phyloP scores from a whole-genome alignment of 805 yeast genomes.

The Monosporozyma siamensis region DNA sequence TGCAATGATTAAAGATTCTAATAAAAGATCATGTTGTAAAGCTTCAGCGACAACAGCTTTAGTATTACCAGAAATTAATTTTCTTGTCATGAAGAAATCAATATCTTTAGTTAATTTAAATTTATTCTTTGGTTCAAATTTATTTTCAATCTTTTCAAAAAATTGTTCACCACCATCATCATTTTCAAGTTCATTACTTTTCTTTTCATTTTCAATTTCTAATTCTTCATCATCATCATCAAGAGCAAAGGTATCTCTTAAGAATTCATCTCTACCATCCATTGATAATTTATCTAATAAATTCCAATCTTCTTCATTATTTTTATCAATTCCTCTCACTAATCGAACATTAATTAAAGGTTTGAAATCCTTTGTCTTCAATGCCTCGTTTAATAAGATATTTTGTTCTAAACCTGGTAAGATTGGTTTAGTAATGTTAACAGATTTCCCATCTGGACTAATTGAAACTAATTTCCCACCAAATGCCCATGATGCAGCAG shows the following conservation, averaged over 20 bases:
- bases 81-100: conserved; percentile 38
- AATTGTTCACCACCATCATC: conserved; percentile 32
- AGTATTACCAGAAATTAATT: conserved; percentile 52
- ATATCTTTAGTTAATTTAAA: conserved; percentile 40
- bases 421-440: conserved; percentile 32
- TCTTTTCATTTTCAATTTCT: neutral
- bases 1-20: conserved; percentile 79
- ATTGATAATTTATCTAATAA: conserved; percentile 43
- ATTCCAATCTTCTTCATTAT: conserved; percentile 56
- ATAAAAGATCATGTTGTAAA: conserved; percentile 49
- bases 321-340: conserved; percentile 31
- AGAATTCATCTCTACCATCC: conserved; percentile 42
- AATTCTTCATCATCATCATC: conserved; percentile 25
- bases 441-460: conserved; percentile 34
- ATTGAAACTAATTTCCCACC: conserved; percentile 79
- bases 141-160: conserved; percentile 30
- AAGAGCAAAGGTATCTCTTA: conserved; percentile 37
- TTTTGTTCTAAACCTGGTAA: conserved; percentile 32
- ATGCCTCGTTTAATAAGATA: conserved; percentile 43
- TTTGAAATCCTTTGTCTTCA: conserved; percentile 45
- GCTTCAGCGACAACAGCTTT: conserved; percentile 61
- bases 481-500: conserved; percentile 74
- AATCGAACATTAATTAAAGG: conserved; percentile 48
- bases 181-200: neutral
- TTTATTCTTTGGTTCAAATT: conserved; percentile 42